Evolutionary conservation across 306 rosid genomes (phyloP), one percentile per base, ranked within the genome.

Genomic region (Boehmeria nivea): DNA sequence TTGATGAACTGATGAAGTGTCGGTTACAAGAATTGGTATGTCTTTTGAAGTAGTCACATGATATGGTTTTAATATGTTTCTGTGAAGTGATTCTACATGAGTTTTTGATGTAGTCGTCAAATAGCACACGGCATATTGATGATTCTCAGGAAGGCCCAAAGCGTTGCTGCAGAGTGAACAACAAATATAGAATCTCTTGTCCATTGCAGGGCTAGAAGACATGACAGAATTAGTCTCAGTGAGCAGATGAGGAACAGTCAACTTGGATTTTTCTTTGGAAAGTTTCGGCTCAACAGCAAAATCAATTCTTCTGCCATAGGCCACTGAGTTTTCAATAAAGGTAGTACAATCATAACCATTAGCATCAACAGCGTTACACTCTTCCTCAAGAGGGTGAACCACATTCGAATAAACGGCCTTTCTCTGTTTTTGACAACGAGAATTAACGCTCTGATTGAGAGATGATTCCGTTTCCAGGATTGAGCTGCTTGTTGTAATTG

Each of bases 91-190:
- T 59, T 78, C 72, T 51, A 84, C 59, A 72, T 82, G 79, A 59
- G 56, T 52, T 74, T 87, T 76, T 25, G 78, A 84, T 43, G 81
- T 76, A 21, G 64, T 58, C 21, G 77, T 68, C 61, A 70, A 64
- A 13, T 82, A 78, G 79, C 98, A 90, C 39, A 70, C 46, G 55
- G 81, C 61, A 64, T 68, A 71, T 17, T 69, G 81, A 70, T 67
- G 51, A 69, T 84, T 84, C 75, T 78, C 91, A 15, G 83, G 85
- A 67, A 68, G 87, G 26, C 95, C 91, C 74, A 90, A 63, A 19
- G 94, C 78, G 52, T 44, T 80, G 81, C 76, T 81, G 81, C 98
- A 90, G 60, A 72, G 75, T 38, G 80, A 75, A 78, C 98, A 87
- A 78, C 50, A 76, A 51, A 90, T 65, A 44, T 51, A 68, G 44